A percentile compares a stretch with the other conserved stretches of the same genome.
Evolutionary conservation across 208 protist genomes (phyloP).

Genomic region (Tritrichomonas foetus): DNA sequence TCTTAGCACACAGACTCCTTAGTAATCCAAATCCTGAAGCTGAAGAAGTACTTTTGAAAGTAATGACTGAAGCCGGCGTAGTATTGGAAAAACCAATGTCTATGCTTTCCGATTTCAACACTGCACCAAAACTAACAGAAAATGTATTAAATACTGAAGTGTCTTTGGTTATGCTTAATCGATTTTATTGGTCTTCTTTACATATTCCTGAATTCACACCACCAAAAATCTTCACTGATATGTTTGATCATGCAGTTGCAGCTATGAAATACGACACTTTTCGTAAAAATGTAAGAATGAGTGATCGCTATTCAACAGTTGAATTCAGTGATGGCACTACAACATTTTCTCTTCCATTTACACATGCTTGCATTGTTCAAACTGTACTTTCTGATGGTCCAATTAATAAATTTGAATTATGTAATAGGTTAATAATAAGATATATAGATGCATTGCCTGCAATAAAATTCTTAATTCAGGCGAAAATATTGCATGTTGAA

Average conservation of each 20-base stretch:
- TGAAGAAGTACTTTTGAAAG: background rate
- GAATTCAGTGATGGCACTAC: background rate
- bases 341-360: background rate
- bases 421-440: background rate
- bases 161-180: background rate
- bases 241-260: background rate
- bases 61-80: background rate
- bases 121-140: background rate
- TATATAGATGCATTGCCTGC: background rate
- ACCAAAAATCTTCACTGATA: background rate
- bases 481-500: background rate
- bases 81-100: background rate
- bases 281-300: background rate
- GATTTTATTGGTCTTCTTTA: background rate
- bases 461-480: background rate
- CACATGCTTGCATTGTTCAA: conserved; percentile 12
- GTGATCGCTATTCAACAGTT: background rate
- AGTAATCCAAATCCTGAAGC: background rate
- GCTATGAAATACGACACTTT: background rate
- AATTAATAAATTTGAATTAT: background rate
- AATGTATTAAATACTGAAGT: background rate
- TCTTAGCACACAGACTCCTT: background rate
- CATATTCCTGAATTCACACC: background rate
- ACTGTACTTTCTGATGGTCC: background rate
- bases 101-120: background rate